Evolutionary conservation across 2,329 filamentous ascomycete species (phyloP).

Genomic region (Penicillium hordei): DNA sequence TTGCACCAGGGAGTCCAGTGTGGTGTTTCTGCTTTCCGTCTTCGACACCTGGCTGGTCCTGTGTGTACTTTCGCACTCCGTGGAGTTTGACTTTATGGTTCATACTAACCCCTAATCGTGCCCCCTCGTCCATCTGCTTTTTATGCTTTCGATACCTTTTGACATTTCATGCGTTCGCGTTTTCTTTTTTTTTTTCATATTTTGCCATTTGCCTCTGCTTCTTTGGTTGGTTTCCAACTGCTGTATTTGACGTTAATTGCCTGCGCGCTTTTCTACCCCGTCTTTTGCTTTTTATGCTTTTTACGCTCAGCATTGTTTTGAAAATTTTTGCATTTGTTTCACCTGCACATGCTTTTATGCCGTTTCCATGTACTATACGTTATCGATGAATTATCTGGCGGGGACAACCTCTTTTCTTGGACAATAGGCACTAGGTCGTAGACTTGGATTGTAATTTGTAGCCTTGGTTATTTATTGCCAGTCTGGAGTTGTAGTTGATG

Average conservation of each 20-base stretch:
- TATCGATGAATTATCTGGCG: conserved; percentile 37
- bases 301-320: conserved; percentile 23
- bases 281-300: conserved; percentile 20
- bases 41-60: conserved; percentile 50
- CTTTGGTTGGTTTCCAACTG: conserved; percentile 11
- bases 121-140: conserved; percentile 32
- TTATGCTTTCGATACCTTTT: conserved; percentile 37
- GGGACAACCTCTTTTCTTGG: conserved; percentile 16
- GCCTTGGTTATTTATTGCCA: not conserved
- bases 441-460: not conserved
- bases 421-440: not conserved
- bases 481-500: not conserved
- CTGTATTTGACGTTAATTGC: conserved; percentile 31
- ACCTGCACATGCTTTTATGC: conserved; percentile 33
- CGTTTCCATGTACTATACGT: conserved; percentile 43
- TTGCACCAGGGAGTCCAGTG: conserved; percentile 47
- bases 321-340: conserved; percentile 20
- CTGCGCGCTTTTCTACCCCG: conserved; percentile 28
- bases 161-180: conserved; percentile 18
- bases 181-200: conserved; percentile 15
- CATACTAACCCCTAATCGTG: conserved; percentile 37
- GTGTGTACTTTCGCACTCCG: conserved; percentile 46
- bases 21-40: conserved; percentile 41
- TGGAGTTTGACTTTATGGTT: conserved; percentile 37
- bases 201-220: conserved; percentile 25